Evolutionary conservation across 73 alveolate genomes (phyloP).

Genomic region (Diophrys appendiculata): DNA sequence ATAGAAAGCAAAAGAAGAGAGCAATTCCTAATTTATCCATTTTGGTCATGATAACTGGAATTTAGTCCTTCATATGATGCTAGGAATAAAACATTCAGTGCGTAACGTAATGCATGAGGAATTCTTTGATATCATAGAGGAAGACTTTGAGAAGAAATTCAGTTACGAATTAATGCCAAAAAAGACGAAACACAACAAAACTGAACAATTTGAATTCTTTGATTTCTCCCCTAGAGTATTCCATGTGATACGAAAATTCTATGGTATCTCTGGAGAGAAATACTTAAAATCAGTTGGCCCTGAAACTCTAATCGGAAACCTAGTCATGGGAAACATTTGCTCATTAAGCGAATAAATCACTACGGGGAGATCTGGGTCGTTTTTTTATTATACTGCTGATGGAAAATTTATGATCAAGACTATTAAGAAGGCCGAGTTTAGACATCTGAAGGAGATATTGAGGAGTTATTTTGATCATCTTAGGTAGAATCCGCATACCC

Average conservation of each 20-base stretch:
- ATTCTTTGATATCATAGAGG: slow-evolving; percentile 12
- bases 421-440: slow-evolving; percentile 83
- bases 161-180: not conserved
- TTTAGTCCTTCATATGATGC: slow-evolving; percentile 85
- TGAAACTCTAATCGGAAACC: slow-evolving; percentile 54
- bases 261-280: slow-evolving; percentile 54
- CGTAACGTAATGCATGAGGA: slow-evolving; percentile 47
- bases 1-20: not conserved
- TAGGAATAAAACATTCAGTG: slow-evolving; percentile 82
- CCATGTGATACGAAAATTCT: slow-evolving; percentile 70
- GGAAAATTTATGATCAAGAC: slow-evolving; percentile 95
- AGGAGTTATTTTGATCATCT: slow-evolving; percentile 82
- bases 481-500: slow-evolving; percentile 59
- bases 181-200: not conserved
- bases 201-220: not conserved
- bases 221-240: slow-evolving; percentile 63
- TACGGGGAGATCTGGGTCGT: slow-evolving; percentile 96
- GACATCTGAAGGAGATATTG: slow-evolving; percentile 80
- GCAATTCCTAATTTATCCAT: slow-evolving; percentile 47
- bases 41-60: slow-evolving; percentile 89
- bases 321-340: slow-evolving; percentile 64
- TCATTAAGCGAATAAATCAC: slow-evolving; percentile 76
- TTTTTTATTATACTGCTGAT: slow-evolving; percentile 98
- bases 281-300: slow-evolving; percentile 79
- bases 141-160: not conserved